These are phyloP conservation scores for Potentilla sterilis DNA, from an alignment of 306 rosid genomes.

Conservation along the genomic window DNA sequence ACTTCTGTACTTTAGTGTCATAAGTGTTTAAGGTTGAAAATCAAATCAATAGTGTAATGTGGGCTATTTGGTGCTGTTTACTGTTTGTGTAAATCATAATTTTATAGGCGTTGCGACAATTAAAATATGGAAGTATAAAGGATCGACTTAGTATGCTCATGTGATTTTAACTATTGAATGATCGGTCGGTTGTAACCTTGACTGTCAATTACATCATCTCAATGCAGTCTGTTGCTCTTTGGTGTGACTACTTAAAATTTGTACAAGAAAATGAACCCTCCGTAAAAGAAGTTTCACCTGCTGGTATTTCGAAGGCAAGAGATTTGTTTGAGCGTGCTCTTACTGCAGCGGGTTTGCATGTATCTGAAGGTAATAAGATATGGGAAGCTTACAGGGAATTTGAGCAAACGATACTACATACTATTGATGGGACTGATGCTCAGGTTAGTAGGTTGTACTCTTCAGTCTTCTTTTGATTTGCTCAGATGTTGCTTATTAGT, in stretches of 20 bases:
- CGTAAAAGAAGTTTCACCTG: constrained; percentile 46
- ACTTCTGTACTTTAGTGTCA: constrained; percentile 4
- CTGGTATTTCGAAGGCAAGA: constrained; percentile 68
- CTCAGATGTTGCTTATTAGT: neutral
- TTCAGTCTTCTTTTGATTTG: neutral
- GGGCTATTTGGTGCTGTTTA: neutral
- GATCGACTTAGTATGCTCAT: neutral
- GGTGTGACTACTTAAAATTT: constrained; percentile 69
- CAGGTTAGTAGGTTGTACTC: constrained; percentile 42
- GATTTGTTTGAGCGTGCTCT: constrained; percentile 82
- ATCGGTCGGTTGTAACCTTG: constrained; percentile 1
- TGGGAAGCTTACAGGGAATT: constrained; percentile 81
- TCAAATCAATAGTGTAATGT: neutral
- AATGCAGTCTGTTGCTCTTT: constrained; percentile 76
- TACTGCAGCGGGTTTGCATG: constrained; percentile 84
- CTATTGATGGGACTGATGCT: constrained; percentile 51
- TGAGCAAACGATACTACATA: constrained; percentile 59
- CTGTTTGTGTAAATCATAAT: neutral
- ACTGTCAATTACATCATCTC: constrained; percentile 23
- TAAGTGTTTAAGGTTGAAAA: neutral
- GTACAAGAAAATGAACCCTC: constrained; percentile 62
- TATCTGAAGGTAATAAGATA: constrained; percentile 64
- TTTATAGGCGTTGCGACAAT: neutral
- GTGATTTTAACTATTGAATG: constrained; percentile 8
- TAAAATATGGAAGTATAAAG: neutral